Evolutionary conservation across 2,329 filamentous ascomycete genomes (phyloP).

Genomic region (Exophiala spinifera): DNA sequence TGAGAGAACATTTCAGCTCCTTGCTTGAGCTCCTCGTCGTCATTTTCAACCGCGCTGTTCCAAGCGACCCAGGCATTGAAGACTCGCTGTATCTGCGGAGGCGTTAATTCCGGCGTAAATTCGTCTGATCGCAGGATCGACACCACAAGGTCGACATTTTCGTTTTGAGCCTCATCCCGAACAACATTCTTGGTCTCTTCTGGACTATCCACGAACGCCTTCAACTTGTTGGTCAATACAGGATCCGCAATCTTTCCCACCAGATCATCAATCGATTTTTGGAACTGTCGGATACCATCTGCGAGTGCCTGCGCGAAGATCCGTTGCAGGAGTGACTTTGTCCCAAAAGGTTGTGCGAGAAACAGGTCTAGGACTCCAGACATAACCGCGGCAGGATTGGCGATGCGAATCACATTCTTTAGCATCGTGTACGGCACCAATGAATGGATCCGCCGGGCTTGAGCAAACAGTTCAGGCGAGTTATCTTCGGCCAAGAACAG

Average conservation of each 20-base stretch:
- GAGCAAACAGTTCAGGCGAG: slow-evolving; percentile 90
- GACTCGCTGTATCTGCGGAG: slow-evolving; percentile 75
- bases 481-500: slow-evolving; percentile 97
- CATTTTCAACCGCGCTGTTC: slow-evolving; percentile 88
- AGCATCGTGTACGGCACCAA: slow-evolving; percentile 88
- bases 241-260: slow-evolving; percentile 75
- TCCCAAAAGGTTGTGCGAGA: slow-evolving; percentile 88
- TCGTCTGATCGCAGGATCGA: slow-evolving; percentile 76
- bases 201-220: slow-evolving; percentile 70
- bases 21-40: slow-evolving; percentile 82
- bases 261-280: slow-evolving; percentile 79
- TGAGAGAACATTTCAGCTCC: slow-evolving; percentile 91
- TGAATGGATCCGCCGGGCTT: slow-evolving; percentile 90
- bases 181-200: slow-evolving; percentile 73
- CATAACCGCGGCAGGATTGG: slow-evolving; percentile 96
- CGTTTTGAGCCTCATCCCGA: slow-evolving; percentile 66
- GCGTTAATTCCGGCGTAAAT: slow-evolving; percentile 66
- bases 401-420: slow-evolving; percentile 95
- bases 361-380: slow-evolving; percentile 92
- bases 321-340: slow-evolving; percentile 84
- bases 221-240: slow-evolving; percentile 75
- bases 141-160: slow-evolving; percentile 81
- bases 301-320: slow-evolving; percentile 91
- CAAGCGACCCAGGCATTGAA: slow-evolving; percentile 97
- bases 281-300: slow-evolving; percentile 82